These are phyloP conservation scores for Sclerotinia trifoliorum DNA, from an alignment of 2,329 filamentous ascomycete species.

Conservation along the genomic window DNA sequence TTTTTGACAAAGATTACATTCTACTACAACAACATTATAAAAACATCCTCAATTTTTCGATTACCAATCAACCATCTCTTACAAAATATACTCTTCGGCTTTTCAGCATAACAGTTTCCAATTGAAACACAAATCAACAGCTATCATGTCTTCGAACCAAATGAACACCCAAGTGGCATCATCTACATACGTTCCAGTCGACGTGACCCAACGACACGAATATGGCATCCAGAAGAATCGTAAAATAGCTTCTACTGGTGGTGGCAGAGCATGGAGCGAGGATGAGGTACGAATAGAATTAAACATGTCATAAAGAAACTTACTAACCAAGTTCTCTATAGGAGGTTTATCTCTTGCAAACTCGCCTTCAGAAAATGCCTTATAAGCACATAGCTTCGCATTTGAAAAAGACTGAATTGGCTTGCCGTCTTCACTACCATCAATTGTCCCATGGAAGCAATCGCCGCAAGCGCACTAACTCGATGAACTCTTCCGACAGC, in stretches of 20 bases:
- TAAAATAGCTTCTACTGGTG: constrained; percentile 68
- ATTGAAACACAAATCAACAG: constrained; percentile 32
- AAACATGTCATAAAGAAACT: not conserved
- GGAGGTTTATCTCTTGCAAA: constrained; percentile 83
- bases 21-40: constrained; percentile 46
- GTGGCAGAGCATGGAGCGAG: constrained; percentile 80
- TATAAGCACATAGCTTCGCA: constrained; percentile 88
- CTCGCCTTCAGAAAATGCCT: constrained; percentile 81
- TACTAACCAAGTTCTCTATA: constrained; percentile 40
- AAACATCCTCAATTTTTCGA: constrained; percentile 36
- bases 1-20: constrained; percentile 44
- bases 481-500: constrained; percentile 64
- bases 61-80: constrained; percentile 39
- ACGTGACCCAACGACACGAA: constrained; percentile 57
- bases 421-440: constrained; percentile 84
- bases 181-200: constrained; percentile 44
- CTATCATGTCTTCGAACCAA: constrained; percentile 39
- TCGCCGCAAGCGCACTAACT: constrained; percentile 73
- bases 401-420: constrained; percentile 83
- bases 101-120: constrained; percentile 23
- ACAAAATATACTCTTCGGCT: constrained; percentile 27
- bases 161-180: constrained; percentile 40
- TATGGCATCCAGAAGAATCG: constrained; percentile 63
- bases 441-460: constrained; percentile 81
- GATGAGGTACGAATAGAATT: constrained; percentile 61